phyloP scores from a whole-genome alignment of 495 filamentous ascomycete species.

The Cairneyella variabilis region DNA sequence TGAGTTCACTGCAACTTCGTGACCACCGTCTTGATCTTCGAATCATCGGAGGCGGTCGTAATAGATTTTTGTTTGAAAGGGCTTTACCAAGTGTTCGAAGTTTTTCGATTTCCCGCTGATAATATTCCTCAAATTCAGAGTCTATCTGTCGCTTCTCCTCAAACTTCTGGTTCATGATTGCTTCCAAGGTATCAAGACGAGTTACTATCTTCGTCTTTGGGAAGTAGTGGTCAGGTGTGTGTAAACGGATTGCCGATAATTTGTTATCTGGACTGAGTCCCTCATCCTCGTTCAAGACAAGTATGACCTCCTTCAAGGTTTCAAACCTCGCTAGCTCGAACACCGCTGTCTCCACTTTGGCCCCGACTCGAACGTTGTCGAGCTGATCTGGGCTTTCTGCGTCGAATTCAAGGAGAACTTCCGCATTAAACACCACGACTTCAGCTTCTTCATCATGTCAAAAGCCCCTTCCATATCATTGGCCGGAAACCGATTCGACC shows the following conservation, averaged over 20 bases:
- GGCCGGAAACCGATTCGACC: neutral
- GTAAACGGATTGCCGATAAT: neutral
- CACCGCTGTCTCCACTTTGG: neutral
- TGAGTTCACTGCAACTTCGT: too few relatives aligned
- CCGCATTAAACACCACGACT: neutral
- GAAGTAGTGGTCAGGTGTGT: neutral
- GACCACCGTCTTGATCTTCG: too few relatives aligned
- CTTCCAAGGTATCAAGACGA: neutral
- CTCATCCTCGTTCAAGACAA: neutral
- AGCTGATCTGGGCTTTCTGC: neutral
- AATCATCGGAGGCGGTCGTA: neutral
- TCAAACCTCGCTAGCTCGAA: neutral
- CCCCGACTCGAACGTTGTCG: neutral
- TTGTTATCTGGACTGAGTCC: neutral
- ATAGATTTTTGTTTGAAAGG: neutral
- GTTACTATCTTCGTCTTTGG: neutral
- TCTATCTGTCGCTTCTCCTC: neutral
- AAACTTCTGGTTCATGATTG: neutral
- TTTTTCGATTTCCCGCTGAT: too few relatives aligned
- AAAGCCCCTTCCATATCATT: neutral
- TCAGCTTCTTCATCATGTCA: neutral
- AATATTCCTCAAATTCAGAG: too few relatives aligned
- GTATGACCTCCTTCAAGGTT: neutral
- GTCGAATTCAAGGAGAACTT: neutral
- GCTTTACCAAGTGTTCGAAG: neutral